Percentiles rank a stretch among this genome's conserved stretches.
Evolutionary conservation across 176 grass and related monocot species (phyloP).

Genomic region (Juncus effusus): DNA sequence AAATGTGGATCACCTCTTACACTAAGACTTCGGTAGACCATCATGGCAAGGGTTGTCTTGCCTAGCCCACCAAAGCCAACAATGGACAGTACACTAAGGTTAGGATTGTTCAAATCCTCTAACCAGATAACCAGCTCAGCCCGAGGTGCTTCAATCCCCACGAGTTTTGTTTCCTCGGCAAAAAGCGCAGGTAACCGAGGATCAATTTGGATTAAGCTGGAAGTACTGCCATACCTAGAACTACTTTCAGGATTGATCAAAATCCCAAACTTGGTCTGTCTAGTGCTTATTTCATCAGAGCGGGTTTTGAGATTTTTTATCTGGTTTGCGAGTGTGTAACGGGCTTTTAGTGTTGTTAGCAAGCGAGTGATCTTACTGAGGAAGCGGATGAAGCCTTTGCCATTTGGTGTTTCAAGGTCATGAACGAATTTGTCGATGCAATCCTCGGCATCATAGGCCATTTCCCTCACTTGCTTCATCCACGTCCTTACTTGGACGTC

Average conservation of each 20-base stretch:
- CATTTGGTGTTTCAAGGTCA: background rate
- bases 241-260: background rate
- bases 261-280: conserved; percentile 1
- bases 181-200: background rate
- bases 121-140: conserved; percentile 20
- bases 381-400: background rate
- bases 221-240: no score
- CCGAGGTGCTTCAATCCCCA: conserved; percentile 25
- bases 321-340: background rate
- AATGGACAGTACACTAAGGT: conserved; percentile 26
- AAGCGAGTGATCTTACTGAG: conserved; percentile 1
- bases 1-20: conserved; percentile 7
- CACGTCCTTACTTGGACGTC: conserved; percentile 11
- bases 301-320: conserved; percentile 24
- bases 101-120: background rate
- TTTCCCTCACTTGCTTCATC: conserved; percentile 43
- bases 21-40: conserved; percentile 27
- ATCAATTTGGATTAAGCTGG: background rate
- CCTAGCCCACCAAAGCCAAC: conserved; percentile 39
- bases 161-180: conserved; percentile 29
- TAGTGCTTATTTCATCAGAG: conserved; percentile 31
- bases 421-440: conserved; percentile 7
- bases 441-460: conserved; percentile 39
- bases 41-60: conserved; percentile 54
- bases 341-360: background rate